Evolutionary conservation across 2,329 filamentous ascomycete genomes (phyloP).

Genomic region (Phyllosticta ampelicida): DNA sequence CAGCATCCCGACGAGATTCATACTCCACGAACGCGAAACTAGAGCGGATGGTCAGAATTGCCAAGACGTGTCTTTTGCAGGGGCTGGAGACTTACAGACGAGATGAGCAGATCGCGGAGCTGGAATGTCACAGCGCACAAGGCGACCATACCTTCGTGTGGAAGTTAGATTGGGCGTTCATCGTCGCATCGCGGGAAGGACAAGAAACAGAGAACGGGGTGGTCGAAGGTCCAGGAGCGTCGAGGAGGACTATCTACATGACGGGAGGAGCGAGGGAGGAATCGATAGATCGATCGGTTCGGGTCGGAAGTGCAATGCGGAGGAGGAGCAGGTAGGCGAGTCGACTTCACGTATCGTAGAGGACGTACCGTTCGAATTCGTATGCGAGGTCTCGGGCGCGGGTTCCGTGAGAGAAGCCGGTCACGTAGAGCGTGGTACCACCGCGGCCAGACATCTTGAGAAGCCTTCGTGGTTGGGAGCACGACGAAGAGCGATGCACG

Average conservation of each 20-base stretch:
- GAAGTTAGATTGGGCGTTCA: slow-evolving; percentile 31
- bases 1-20: slow-evolving; percentile 93
- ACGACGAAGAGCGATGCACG: slow-evolving; percentile 8
- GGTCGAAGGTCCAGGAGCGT: slow-evolving; percentile 12
- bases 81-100: slow-evolving; percentile 64
- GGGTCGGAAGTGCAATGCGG: slow-evolving; percentile 7
- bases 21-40: slow-evolving; percentile 99
- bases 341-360: slow-evolving; percentile 32
- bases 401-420: slow-evolving; percentile 97
- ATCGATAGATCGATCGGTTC: slow-evolving; percentile 24
- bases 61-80: slow-evolving; percentile 7
- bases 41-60: slow-evolving; percentile 13
- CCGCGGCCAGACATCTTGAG: slow-evolving; percentile 71
- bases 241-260: slow-evolving; percentile 14
- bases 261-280: slow-evolving; percentile 18
- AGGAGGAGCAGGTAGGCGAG: slow-evolving; percentile 24
- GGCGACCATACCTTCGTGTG: slow-evolving; percentile 74
- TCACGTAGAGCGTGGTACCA: slow-evolving; percentile 92
- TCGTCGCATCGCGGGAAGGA: slow-evolving; percentile 10
- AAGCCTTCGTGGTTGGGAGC: background rate
- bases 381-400: slow-evolving; percentile 98
- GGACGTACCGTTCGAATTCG: slow-evolving; percentile 99
- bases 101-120: slow-evolving; percentile 89
- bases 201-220: slow-evolving; percentile 12
- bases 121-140: slow-evolving; percentile 97